Evolutionary conservation across 176 grass and related monocot species (phyloP).

Genomic region (Aegilops speltoides): DNA sequence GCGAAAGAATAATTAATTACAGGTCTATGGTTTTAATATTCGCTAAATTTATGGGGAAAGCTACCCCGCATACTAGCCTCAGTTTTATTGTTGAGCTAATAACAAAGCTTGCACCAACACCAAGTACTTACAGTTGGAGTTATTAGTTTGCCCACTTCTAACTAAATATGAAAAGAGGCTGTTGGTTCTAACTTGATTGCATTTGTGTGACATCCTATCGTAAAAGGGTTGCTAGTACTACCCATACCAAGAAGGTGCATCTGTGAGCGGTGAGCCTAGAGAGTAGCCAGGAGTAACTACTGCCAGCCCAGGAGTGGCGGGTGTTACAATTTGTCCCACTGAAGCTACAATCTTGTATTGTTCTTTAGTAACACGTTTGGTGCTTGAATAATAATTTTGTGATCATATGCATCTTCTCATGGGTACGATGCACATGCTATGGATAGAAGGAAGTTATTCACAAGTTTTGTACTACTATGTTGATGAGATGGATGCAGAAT

Average conservation of each 20-base stretch:
- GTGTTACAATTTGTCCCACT: neutral
- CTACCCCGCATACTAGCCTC: neutral
- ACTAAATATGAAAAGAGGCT: neutral
- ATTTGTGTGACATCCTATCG: no score
- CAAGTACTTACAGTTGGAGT: neutral
- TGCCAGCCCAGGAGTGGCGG: no score
- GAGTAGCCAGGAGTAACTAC: no score
- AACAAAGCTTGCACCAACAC: neutral
- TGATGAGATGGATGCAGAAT: conserved; percentile 6
- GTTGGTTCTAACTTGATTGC: neutral
- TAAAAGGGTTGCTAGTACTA: no score
- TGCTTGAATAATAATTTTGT: neutral
- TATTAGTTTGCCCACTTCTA: neutral
- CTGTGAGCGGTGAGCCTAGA: no score
- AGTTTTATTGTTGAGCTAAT: neutral
- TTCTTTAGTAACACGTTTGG: neutral
- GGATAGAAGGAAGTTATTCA: neutral
- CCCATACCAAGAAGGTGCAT: no score
- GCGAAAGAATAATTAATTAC: neutral
- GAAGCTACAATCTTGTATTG: conserved; percentile 12
- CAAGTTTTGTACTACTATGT: neutral
- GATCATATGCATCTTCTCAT: neutral
- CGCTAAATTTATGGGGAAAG: neutral
- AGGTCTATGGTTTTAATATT: neutral
- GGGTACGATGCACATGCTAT: neutral